phyloP scores from a whole-genome alignment of 1,139 yeast species.

The Entelexis sorbosivorans region DNA sequence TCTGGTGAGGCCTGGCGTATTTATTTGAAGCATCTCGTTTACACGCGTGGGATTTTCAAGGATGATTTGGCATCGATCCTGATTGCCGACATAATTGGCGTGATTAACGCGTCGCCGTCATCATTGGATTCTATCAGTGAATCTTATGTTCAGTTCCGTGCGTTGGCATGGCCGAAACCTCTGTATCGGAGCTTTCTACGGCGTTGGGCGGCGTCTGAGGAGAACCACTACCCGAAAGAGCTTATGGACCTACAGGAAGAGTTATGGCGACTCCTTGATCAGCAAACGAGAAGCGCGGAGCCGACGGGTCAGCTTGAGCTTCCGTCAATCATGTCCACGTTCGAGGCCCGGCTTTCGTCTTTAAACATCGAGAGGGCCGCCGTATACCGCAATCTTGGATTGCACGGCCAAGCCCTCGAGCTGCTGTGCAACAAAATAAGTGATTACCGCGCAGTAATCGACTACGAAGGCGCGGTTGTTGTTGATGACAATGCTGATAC shows the following conservation, averaged over 20 bases:
- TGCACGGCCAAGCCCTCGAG: slow-evolving; percentile 30
- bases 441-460: slow-evolving; percentile 18
- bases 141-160: slow-evolving; percentile 27
- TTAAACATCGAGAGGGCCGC: slow-evolving; percentile 30
- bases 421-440: slow-evolving; percentile 27
- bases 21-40: slow-evolving; percentile 15
- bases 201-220: neutral
- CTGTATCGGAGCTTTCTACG: slow-evolving; percentile 21
- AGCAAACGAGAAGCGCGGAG: neutral
- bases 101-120: neutral
- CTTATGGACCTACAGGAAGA: slow-evolving; percentile 17
- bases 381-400: slow-evolving; percentile 30
- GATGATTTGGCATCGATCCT: slow-evolving; percentile 31
- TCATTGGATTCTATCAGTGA: neutral
- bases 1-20: slow-evolving; percentile 16
- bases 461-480: neutral
- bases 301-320: slow-evolving; percentile 11
- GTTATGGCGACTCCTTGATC: slow-evolving; percentile 18
- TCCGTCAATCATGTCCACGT: slow-evolving; percentile 16
- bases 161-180: slow-evolving; percentile 31
- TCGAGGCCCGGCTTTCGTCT: slow-evolving; percentile 27
- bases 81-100: slow-evolving; percentile 29
- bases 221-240: slow-evolving; percentile 5
- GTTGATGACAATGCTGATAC: neutral
- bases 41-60: slow-evolving; percentile 7